These are phyloP conservation scores for Diaporthe batatas DNA, from an alignment of 2,329 filamentous ascomycete genomes.

Conservation along the genomic window DNA sequence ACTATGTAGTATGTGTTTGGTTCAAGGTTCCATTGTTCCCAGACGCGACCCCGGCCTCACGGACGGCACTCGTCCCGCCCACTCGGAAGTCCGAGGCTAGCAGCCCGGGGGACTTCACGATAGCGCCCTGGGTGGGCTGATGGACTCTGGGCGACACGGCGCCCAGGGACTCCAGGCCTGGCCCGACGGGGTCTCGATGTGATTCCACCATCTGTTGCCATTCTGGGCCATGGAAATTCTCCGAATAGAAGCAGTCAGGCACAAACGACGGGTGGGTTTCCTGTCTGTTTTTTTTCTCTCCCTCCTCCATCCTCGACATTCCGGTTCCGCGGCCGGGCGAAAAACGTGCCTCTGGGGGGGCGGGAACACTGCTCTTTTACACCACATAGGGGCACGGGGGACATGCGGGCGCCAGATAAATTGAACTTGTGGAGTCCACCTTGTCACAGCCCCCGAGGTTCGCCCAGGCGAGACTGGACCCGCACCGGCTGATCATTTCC, in stretches of 20 bases:
- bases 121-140: conserved; percentile 10
- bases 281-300: neutral
- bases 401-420: conserved; percentile 32
- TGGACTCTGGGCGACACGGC: neutral
- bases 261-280: conserved; percentile 13
- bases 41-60: neutral
- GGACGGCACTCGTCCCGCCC: conserved; percentile 20
- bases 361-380: neutral
- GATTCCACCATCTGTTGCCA: neutral
- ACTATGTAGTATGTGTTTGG: too few species aligned
- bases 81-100: conserved; percentile 15
- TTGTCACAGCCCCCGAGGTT: conserved; percentile 20
- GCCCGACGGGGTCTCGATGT: conserved; percentile 14
- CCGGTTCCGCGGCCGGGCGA: conserved; percentile 24
- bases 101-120: conserved; percentile 19
- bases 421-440: conserved; percentile 32
- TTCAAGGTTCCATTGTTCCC: neutral
- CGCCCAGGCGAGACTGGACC: conserved; percentile 23
- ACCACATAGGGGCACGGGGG: neutral
- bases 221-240: conserved; percentile 29
- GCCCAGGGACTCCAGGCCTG: neutral
- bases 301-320: conserved; percentile 1
- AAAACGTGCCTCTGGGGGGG: conserved; percentile 1
- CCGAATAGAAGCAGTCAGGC: conserved; percentile 24
- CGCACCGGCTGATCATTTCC: conserved; percentile 31